Evolutionary conservation across 1,284 basidiomycete genomes (phyloP), one percentile per base, ranked within the genome.

Genomic region (Ustilago tritici): DNA sequence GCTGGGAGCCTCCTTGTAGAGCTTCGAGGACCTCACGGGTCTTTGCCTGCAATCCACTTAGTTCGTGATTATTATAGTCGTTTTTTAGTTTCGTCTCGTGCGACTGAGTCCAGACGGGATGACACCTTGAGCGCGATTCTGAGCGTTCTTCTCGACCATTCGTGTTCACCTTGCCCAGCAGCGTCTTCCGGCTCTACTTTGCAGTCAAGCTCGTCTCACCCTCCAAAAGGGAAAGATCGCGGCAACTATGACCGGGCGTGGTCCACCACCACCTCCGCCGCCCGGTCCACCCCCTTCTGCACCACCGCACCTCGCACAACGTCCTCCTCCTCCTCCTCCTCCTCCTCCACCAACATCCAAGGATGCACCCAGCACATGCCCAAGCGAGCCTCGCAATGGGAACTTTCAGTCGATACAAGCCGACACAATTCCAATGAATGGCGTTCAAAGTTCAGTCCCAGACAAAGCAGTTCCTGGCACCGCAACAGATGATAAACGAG

Each of bases 241-340:
- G 56, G 52, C 54, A 17, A n/a, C 35, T 32, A 74, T 69, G 66
- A 65, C 56, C 65, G 61, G 55, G 59, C 71, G 65, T 59, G 55
- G 61, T 14, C 65, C 60, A 34, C 70, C 65, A 56, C 65, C 65
- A 52, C 70, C 58, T 43, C 62, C 63, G 38, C 71, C 65, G 34
- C 70, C 70, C 35, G 61, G 71, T 12, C 72, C 67, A 7, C 65
- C 79, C 23, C 72, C 79, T 19, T 70, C 75, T 14, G 67, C 70
- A 8, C 79, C 73, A n/a, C 70, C 76, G 31, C 68, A 56, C 23
- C 23, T 49, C 23, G 32, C 34, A n/a, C 35, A 52, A 32, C 7
- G 14, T 35, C 12, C 70, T 19, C 23, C 55, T 2, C 31, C 28
- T 5, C 58, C 19, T 19, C 14, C 35, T 23, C 23, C 23, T 2